Base-by-base conservation (phyloP, 139 green algal genomes). In the Chlorokybus atmophyticus region DNA sequence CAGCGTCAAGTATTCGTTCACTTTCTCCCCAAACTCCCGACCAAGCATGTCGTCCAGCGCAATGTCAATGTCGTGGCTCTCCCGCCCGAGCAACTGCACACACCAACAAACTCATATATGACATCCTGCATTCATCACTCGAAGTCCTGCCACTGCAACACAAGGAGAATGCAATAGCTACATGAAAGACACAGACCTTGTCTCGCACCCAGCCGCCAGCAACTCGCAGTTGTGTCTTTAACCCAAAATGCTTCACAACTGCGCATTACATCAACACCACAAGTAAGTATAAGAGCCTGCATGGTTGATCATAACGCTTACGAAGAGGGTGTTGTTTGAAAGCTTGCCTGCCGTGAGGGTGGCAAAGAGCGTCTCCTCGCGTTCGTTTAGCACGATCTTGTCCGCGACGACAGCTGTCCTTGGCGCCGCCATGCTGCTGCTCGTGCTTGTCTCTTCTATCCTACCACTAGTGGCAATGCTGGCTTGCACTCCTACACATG, bases 161-260 rank as follows among this genome's bases (percentile, higher is more conserved):
- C 19, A 47, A 19, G 19, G 39, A 47, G 39, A 47, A 19, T n/a
- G 39, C 19, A 19, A 47, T 19, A 47, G 39, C 19, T 19, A 47
- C 19, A 19, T 47, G 19, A 47, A n/a, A 14, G 10, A 19, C 69
- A 32, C 25, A 48, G 14, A 71, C 63, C 63, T 98, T 98, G 70
- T 98, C 90, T 0, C 90, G 66, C 42, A 98, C 90, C 90, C 91
- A 98, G 8, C 90, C 90, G 3, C 90, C 90, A 19, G 90, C 90
- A 49, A 81, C 90, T 1, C 90, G 79, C 29, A 94, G 74, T 39
- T 79, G 83, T 10, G 81, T 84, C 21, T 35, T 35, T 0, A 73
- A 53, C 21, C 73, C 59, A 29, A 75, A 72, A 25, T 82, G 65
- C 50, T 67, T 47, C 6, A 54, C 63, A 4, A 44, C 35, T n/a